These are phyloP conservation scores for Amesomyces nigricolor DNA, from an alignment of 2,329 filamentous ascomycete species.

Conservation along the genomic window DNA sequence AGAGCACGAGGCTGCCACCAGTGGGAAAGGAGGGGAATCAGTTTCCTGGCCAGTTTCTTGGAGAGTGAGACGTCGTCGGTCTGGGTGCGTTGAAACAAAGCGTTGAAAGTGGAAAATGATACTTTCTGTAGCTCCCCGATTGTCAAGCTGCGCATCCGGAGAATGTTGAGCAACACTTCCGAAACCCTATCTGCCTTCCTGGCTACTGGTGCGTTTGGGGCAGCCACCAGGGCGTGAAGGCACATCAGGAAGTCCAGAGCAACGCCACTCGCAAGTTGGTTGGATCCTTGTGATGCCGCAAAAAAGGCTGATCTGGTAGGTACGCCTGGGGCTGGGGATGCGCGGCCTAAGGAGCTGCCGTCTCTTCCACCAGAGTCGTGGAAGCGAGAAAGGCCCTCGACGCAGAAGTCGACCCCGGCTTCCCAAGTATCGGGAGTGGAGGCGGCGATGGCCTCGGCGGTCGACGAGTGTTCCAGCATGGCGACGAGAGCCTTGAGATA, in stretches of 20 bases:
- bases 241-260: constrained; percentile 57
- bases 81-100: constrained; percentile 58
- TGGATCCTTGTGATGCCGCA: constrained; percentile 22
- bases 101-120: constrained; percentile 71
- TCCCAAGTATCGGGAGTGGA: constrained; percentile 59
- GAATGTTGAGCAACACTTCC: constrained; percentile 51
- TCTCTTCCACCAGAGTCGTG: constrained; percentile 39
- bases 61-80: constrained; percentile 64
- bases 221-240: constrained; percentile 57
- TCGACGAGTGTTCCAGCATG: constrained; percentile 66
- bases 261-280: constrained; percentile 32
- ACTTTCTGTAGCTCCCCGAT: constrained; percentile 62
- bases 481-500: constrained; percentile 71
- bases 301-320: constrained; percentile 29
- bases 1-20: constrained; percentile 72
- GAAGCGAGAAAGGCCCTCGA: constrained; percentile 53
- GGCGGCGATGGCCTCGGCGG: constrained; percentile 70
- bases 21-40: constrained; percentile 65
- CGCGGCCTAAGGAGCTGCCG: constrained; percentile 32
- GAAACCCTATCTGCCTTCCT: constrained; percentile 52
- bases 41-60: constrained; percentile 50
- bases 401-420: constrained; percentile 63
- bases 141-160: constrained; percentile 53
- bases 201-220: constrained; percentile 62
- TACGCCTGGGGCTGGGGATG: constrained; percentile 43